Base-by-base conservation (phyloP, 108 stramenopile species). In the Nitzschia palea region DNA sequence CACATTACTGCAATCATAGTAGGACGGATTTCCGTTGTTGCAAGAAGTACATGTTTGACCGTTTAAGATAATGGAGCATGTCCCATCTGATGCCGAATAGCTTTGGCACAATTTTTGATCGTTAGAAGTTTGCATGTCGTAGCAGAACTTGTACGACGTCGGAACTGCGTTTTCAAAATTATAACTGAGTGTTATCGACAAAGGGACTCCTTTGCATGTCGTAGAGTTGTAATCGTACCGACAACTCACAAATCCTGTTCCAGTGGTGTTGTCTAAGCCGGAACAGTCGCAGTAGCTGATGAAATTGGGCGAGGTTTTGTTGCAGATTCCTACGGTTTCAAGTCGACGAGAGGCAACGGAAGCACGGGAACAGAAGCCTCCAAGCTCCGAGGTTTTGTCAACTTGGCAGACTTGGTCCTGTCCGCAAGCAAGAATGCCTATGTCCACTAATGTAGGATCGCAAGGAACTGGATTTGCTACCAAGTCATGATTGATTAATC, bases 271-370 rank as follows among this genome's bases (percentile, higher is more conserved):
- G 37, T 42, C 59, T 10, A 60, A 60, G 22, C 33, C 36, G 25
- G 36, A 25, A 22, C 59, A 60, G 33, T 60, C 59, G 23, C 59
- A 60, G 27, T 2, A 40, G 22, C 59, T 60, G 40, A 8, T 60
- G 27, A 8, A 42, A 25, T n/a, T 20, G 5, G 40, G 20, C 1
- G 59, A 60, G 2, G 31, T 18, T 25, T 36, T 36, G 25, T 60
- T 26, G 25, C 59, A 60, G 23, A 42, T 25, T 23, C 3, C 59
- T 25, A 40, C 36, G 1, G 59, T 42, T 2, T 34, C 40, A n/a
- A 60, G 59, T 22, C 43, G 59, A 17, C 59, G 36, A 60, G 59
- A 43, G 1, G 4, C 2, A 0, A 18, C 27, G 2, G 35, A 18
- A 37, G 37, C 2, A 26, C 37, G 20, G 1, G 27, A 20, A 42